Percentiles rank a stretch among this genome's conserved stretches.
Conservation (phyloP, 257 asterid species). For the Phtheirospermum japonicum region DNA sequence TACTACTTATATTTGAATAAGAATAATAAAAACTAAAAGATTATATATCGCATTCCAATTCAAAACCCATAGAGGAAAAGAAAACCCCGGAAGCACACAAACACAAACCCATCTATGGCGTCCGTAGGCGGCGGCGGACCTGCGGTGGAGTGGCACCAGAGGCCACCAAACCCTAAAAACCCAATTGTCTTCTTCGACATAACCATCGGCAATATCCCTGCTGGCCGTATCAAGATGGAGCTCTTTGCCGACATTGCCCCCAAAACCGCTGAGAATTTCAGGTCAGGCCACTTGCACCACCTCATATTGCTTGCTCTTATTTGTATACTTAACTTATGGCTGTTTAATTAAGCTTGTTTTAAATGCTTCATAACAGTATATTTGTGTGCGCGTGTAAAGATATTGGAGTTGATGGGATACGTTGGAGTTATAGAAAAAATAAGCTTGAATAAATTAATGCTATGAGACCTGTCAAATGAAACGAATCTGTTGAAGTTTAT, state of each 20-base stretch:
- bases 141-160: constrained; percentile 91
- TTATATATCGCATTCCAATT: not conserved
- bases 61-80: not conserved
- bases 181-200: constrained; percentile 91
- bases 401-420: not conserved
- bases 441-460: no score
- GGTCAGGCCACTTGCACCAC: constrained; percentile 37
- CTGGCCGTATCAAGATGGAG: constrained; percentile 97
- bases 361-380: not conserved
- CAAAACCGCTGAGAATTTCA: constrained; percentile 87
- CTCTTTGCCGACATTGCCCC: constrained; percentile 95
- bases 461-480: no score
- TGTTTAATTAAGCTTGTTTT: not conserved
- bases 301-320: not conserved
- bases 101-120: constrained; percentile 27
- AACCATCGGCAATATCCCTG: constrained; percentile 83
- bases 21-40: no score
- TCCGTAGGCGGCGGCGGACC: constrained; percentile 40
- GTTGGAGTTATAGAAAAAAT: no score
- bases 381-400: not conserved
- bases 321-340: not conserved
- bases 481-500: no score
- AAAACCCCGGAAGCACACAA: not conserved
- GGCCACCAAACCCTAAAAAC: constrained; percentile 88
- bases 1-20: no score